Conservation (phyloP, 2,329 filamentous ascomycete species). For the Fusarium sp. region DNA sequence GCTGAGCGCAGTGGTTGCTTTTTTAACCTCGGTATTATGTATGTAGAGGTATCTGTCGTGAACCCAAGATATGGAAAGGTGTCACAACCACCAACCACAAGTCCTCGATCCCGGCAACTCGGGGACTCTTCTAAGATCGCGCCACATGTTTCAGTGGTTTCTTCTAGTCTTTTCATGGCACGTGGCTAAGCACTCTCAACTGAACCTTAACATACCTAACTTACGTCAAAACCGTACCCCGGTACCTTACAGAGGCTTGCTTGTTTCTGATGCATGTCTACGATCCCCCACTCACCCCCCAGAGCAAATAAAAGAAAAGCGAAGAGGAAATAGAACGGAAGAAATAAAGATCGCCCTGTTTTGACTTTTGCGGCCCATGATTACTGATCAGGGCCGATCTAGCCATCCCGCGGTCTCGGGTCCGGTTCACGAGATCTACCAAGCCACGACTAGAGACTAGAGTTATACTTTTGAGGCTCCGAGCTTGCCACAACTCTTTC, state of each 20-base stretch:
- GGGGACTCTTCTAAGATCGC: neutral
- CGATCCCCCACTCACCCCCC: neutral
- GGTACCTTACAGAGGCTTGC: neutral
- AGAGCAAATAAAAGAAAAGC: neutral
- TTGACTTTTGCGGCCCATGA: neutral
- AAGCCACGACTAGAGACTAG: neutral
- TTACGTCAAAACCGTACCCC: neutral
- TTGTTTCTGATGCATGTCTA: neutral
- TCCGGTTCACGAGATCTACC: neutral
- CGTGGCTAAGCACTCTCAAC: conserved; percentile 2
- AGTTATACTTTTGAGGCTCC: neutral
- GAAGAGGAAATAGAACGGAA: neutral
- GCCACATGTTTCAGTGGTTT: neutral
- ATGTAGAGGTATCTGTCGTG: neutral
- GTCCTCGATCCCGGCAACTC: neutral
- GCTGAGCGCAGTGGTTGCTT: neutral
- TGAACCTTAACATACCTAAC: neutral
- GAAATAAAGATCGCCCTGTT: neutral
- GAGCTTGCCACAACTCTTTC: neutral
- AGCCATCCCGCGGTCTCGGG: neutral
- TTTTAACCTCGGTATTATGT: neutral
- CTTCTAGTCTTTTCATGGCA: neutral
- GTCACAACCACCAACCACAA: neutral
- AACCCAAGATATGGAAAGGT: neutral
- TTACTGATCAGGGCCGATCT: conserved; percentile 14